These are phyloP conservation scores for Pichia terricola DNA, from an alignment of 1,139 yeast species.

Conservation along the genomic window DNA sequence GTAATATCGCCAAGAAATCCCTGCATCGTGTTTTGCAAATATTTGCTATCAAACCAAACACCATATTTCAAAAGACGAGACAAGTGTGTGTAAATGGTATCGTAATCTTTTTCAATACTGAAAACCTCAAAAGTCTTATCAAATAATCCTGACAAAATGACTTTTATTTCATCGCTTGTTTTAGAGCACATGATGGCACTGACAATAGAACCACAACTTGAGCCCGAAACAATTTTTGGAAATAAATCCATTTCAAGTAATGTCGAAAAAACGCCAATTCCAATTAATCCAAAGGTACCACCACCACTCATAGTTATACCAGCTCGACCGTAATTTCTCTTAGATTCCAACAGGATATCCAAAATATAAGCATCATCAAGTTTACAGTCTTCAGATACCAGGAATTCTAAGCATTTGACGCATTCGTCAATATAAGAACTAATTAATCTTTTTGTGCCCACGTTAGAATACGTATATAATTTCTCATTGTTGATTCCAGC, in stretches of 20 bases:
- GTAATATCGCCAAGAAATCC: constrained; percentile 85
- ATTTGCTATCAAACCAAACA: constrained; percentile 75
- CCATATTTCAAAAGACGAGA: constrained; percentile 69
- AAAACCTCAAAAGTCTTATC: constrained; percentile 64
- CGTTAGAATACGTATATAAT: constrained; percentile 66
- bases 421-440: constrained; percentile 82
- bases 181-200: constrained; percentile 84
- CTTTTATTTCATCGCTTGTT: constrained; percentile 61
- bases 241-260: constrained; percentile 62
- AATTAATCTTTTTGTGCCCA: constrained; percentile 77
- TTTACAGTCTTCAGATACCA: constrained; percentile 35
- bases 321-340: constrained; percentile 87
- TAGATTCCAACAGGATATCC: constrained; percentile 75
- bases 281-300: constrained; percentile 86
- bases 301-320: constrained; percentile 94
- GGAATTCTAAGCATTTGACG: constrained; percentile 45
- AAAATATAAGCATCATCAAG: constrained; percentile 61
- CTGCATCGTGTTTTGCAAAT: constrained; percentile 64
- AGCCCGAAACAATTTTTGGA: constrained; percentile 89
- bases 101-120: constrained; percentile 38
- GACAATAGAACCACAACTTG: constrained; percentile 93
- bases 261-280: constrained; percentile 83
- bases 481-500: constrained; percentile 84
- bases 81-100: constrained; percentile 39
- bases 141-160: constrained; percentile 44